Percentiles rank a stretch among this genome's conserved stretches.
Evolutionary conservation across 139 green algal species (phyloP).

Genomic region (Mesostigma viride): DNA sequence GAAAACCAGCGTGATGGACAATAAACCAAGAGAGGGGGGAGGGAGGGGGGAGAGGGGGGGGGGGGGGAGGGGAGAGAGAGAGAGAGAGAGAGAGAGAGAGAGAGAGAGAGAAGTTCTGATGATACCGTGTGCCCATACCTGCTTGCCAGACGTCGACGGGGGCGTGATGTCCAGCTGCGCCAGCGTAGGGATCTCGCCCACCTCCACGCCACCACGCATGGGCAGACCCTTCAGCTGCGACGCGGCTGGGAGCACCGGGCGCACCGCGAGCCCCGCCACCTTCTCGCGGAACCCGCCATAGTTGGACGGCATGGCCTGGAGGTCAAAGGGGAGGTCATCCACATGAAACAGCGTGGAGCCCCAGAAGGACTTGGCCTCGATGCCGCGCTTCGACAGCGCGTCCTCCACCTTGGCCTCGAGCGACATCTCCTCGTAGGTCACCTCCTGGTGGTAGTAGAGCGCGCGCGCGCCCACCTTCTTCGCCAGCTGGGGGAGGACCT

Average conservation of each 20-base stretch:
- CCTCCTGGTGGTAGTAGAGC: conserved; percentile 60
- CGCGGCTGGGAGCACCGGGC: conserved; percentile 26
- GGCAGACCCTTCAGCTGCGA: conserved; percentile 40
- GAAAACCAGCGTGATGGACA: too few relatives aligned
- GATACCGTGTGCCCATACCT: too few relatives aligned
- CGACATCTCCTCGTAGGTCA: conserved; percentile 50
- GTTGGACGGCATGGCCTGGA: conserved; percentile 40
- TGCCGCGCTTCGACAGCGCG: conserved; percentile 29
- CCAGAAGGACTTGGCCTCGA: conserved; percentile 42
- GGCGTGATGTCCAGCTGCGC: conserved; percentile 54
- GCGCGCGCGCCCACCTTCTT: conserved; percentile 36
- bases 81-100: too few relatives aligned
- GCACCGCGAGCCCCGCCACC: conserved; percentile 17
- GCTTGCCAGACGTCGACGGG: too few relatives aligned
- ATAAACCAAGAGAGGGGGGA: too few relatives aligned
- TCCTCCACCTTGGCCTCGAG: conserved; percentile 32
- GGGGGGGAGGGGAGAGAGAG: too few relatives aligned
- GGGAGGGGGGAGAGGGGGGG: too few relatives aligned
- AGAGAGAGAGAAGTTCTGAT: too few relatives aligned
- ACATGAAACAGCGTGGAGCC: conserved; percentile 51
- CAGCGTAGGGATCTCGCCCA: conserved; percentile 49
- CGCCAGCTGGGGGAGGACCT: conserved; percentile 24
- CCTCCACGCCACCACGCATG: conserved; percentile 22
- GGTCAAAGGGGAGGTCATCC: conserved; percentile 59
- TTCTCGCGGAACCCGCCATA: conserved; percentile 34